Conservation (phyloP, 441 rosid species). For the Melastoma candidum region DNA sequence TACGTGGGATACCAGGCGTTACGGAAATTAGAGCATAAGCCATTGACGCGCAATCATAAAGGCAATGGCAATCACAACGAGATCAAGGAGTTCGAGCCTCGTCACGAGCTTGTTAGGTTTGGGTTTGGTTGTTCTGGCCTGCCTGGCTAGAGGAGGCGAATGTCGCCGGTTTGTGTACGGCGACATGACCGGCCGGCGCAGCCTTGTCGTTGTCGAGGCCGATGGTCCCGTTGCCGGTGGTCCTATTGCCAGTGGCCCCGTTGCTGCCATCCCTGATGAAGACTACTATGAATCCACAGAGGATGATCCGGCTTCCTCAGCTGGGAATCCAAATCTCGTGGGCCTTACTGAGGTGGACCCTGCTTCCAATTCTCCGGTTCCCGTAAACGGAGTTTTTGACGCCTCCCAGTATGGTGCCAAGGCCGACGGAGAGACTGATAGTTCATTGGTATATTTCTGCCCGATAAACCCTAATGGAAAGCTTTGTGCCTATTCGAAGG, state of each 20-base stretch:
- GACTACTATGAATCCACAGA: no score
- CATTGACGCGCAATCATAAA: background rate
- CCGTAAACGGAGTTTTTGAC: background rate
- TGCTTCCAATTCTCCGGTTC: no score
- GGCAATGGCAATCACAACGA: background rate
- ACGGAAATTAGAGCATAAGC: background rate
- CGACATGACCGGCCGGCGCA: background rate
- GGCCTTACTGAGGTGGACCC: no score
- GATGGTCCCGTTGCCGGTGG: no score
- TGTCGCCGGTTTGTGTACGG: background rate
- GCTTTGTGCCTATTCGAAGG: background rate
- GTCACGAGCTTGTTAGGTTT: background rate
- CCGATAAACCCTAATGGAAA: background rate
- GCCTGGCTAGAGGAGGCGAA: constrained; percentile 1
- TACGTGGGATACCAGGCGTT: no score
- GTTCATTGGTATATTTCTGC: background rate
- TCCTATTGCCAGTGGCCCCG: no score
- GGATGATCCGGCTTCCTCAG: no score
- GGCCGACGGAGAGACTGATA: constrained; percentile 2
- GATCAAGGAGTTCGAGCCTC: background rate
- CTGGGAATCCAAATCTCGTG: no score
- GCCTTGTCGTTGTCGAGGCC: background rate
- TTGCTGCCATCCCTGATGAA: no score
- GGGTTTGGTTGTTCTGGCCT: constrained; percentile 4
- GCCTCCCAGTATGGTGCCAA: constrained; percentile 1